Base-by-base conservation (phyloP, 1,139 yeast genomes). In the Pichia terricola region DNA sequence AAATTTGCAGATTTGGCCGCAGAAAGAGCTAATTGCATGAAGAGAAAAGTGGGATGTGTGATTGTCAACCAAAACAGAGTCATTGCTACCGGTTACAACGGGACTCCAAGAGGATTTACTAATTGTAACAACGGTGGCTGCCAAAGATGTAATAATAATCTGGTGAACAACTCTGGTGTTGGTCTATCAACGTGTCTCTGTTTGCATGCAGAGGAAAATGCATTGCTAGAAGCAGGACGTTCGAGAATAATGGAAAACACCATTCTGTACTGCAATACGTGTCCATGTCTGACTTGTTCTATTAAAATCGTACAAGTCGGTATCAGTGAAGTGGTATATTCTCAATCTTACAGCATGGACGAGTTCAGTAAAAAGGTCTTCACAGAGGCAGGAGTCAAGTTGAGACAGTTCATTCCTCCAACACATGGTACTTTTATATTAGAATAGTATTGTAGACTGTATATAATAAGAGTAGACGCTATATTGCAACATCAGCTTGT, bases 121-220 rank as follows among this genome's bases (percentile, higher is more conserved):
- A 91, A 91, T 59, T 91, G 99, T 64, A 89, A 87, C 58, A 91
- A 87, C 55, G 98, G 98, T 22, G 98, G 98, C 0, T 91, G 98
- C 64, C 66, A 77, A 5, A 69, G 98, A 38, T 91, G 99, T 62
- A 88, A 88, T 55, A 59, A 69, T 31, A 81, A 75, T 3, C 66
- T 65, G 33, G 75, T 77, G 0, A 40, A 37, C 22, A 40, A 34
- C n/a, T 73, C 80, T 11, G 94, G 95, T 1, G 69, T 76, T 33
- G 81, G 80, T 1, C 67, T 91, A 39, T 74, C 83, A 1, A 87
- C 96, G 0, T 91, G 99, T 62, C 66, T 91, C 43, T 91, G 98
- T 62, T 66, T 91, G 36, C 99, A 91, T 62, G 98, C 98, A 0
- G 98, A 91, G 60, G 99, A 91, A 57, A 91, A 94, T 62, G 98